A percentile compares a stretch with the other conserved stretches of the same genome.
Evolutionary conservation across 2,329 filamentous ascomycete genomes (phyloP).

Genomic region (Botrytis paeoniae): DNA sequence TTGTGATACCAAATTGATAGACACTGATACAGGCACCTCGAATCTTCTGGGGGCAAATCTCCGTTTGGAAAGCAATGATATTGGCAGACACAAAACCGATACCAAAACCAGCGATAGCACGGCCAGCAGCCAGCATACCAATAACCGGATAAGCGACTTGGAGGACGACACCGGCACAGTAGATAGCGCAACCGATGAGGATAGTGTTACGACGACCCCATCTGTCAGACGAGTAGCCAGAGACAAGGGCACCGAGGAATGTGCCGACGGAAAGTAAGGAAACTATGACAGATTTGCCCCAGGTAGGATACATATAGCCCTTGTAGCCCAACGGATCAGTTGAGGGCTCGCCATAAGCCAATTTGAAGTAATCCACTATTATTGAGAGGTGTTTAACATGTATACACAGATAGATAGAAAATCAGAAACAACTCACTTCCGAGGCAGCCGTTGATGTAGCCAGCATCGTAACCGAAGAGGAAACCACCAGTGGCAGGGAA

Average conservation of each 20-base stretch:
- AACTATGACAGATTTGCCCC: conserved; percentile 64
- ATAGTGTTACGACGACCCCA: conserved; percentile 38
- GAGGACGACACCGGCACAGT: conserved; percentile 30
- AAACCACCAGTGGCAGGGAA: conserved; percentile 66
- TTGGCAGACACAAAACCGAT: conserved; percentile 78
- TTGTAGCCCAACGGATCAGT: conserved; percentile 17
- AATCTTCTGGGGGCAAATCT: conserved; percentile 61
- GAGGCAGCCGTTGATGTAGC: conserved; percentile 67
- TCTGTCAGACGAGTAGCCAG: conserved; percentile 41
- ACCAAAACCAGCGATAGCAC: conserved; percentile 71
- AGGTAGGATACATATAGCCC: conserved; percentile 48
- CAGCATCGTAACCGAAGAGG: conserved; percentile 66
- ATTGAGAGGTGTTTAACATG: neutral
- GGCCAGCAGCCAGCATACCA: conserved; percentile 61
- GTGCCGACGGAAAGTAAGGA: conserved; percentile 71
- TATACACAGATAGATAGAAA: neutral
- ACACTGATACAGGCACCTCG: conserved; percentile 72
- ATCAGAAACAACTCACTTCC: conserved; percentile 45
- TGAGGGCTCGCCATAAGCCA: conserved; percentile 2
- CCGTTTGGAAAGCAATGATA: conserved; percentile 78
- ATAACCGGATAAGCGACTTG: conserved; percentile 39
- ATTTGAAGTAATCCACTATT: conserved; percentile 18
- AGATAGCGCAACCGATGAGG: conserved; percentile 30
- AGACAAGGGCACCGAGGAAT: conserved; percentile 61
- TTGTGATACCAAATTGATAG: conserved; percentile 80